phyloP scores from a whole-genome alignment of 2,329 filamentous ascomycete genomes.

The Claviceps sp. region DNA sequence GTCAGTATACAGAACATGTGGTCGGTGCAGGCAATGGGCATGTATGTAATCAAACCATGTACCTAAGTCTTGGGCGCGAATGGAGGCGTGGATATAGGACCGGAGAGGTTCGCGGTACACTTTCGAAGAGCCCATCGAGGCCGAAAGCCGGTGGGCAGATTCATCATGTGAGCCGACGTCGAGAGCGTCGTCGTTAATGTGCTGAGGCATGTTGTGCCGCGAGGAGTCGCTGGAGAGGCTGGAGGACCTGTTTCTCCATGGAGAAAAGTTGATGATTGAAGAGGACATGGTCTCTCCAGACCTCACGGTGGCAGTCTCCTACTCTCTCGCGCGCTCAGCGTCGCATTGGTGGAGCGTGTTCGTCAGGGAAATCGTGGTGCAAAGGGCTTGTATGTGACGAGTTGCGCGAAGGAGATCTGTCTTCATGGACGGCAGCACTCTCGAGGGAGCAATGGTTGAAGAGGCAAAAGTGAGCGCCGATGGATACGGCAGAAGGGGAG shows the following conservation, averaged over 20 bases:
- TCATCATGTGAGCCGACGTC: slow-evolving; percentile 12
- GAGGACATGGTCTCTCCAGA: slow-evolving; percentile 27
- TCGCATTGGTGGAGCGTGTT: slow-evolving; percentile 8
- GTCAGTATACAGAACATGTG: not conserved
- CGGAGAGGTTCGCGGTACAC: slow-evolving; percentile 51
- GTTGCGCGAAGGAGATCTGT: not conserved
- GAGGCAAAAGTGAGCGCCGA: not conserved
- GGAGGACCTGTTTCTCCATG: slow-evolving; percentile 32
- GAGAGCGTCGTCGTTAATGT: slow-evolving; percentile 12
- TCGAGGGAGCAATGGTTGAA: not conserved
- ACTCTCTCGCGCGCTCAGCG: slow-evolving; percentile 4
- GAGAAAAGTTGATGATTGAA: slow-evolving; percentile 31
- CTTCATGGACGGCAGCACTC: not conserved
- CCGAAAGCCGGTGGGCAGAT: slow-evolving; percentile 21
- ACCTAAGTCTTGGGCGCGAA: slow-evolving; percentile 46
- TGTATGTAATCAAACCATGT: not conserved
- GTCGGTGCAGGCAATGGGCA: too few relatives aligned
- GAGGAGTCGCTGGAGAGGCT: slow-evolving; percentile 25
- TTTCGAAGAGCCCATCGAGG: slow-evolving; percentile 22
- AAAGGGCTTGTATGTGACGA: not conserved
- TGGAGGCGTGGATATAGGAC: slow-evolving; percentile 56
- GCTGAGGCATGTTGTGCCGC: slow-evolving; percentile 16
- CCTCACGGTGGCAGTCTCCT: not conserved
- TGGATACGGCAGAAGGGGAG: not conserved
- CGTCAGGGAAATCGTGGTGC: not conserved